phyloP scores from a whole-genome alignment of 2,329 filamentous ascomycete species.

The Venturia effusa region DNA sequence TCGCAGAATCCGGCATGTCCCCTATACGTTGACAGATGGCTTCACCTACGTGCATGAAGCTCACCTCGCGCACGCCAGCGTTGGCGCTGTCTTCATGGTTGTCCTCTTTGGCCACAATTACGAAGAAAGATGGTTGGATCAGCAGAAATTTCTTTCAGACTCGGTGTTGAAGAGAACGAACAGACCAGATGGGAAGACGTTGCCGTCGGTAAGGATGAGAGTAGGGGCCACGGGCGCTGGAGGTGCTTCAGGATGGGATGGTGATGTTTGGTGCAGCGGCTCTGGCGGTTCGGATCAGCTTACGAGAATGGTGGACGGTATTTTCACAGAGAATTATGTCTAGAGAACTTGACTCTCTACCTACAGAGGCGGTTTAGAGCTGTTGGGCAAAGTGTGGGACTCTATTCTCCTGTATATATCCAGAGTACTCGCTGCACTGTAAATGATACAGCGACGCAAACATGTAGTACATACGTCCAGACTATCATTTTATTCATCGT shows the following conservation, averaged over 20 bases:
- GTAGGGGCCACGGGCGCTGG: neutral
- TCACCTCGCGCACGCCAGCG: conserved; percentile 36
- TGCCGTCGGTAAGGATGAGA: neutral
- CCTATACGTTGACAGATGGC: conserved; percentile 54
- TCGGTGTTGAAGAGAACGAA: neutral
- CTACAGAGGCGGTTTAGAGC: no score
- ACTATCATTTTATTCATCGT: no score
- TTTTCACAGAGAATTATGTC: neutral
- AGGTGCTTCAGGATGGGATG: neutral
- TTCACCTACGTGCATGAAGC: conserved; percentile 53
- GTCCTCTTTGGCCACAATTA: neutral
- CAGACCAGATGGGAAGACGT: neutral
- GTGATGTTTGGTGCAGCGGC: neutral
- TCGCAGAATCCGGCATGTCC: conserved; percentile 56
- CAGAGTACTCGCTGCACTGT: neutral
- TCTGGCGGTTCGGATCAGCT: neutral
- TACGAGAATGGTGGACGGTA: neutral
- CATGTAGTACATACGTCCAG: neutral
- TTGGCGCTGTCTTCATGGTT: conserved; percentile 2
- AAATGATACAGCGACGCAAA: neutral
- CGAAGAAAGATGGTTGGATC: neutral
- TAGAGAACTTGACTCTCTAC: neutral
- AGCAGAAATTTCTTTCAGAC: conserved; percentile 2
- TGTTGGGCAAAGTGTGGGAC: no score
- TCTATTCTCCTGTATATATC: neutral